Percentiles rank a stretch among this genome's conserved stretches.
Conservation (phyloP, 2,329 filamentous ascomycete genomes). For the Fusarium acutatum region DNA sequence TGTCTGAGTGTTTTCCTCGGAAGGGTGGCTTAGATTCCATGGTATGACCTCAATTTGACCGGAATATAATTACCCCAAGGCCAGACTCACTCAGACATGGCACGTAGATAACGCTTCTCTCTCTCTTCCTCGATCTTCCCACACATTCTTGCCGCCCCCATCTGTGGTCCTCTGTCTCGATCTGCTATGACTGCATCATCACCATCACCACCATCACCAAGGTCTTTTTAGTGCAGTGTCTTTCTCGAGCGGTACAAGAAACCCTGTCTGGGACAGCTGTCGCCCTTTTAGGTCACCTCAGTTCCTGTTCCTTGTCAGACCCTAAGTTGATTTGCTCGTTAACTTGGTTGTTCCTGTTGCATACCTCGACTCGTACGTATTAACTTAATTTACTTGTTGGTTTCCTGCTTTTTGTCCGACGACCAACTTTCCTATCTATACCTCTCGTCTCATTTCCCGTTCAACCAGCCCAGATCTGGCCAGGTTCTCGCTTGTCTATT, state of each 20-base stretch:
- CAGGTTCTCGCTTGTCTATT: conserved; percentile 11
- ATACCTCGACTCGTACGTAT: conserved; percentile 2
- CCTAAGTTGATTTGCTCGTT: not conserved
- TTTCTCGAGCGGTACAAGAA: conserved; percentile 19
- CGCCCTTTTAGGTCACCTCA: conserved; percentile 9
- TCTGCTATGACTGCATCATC: conserved; percentile 20
- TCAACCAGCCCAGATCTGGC: not conserved
- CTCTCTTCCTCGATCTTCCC: not conserved
- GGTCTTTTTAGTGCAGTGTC: not conserved
- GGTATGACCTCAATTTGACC: conserved; percentile 7
- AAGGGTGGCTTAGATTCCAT: conserved; percentile 1
- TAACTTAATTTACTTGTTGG: not conserved
- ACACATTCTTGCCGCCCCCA: not conserved
- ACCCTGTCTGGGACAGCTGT: conserved; percentile 17
- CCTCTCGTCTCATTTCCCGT: not conserved
- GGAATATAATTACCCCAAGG: conserved; percentile 19
- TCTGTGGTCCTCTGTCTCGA: not conserved
- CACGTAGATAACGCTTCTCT: not conserved
- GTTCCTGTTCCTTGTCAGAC: conserved; percentile 8
- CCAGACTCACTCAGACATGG: not conserved
- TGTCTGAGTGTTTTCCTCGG: not conserved
- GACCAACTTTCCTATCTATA: not conserved
- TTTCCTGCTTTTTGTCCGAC: conserved; percentile 1
- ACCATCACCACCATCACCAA: not conserved
- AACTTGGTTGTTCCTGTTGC: not conserved